A percentile compares a stretch with the other conserved stretches of the same genome.
phyloP scores from a whole-genome alignment of 2,329 filamentous ascomycete genomes.

The Tolypocladium capitatum region DNA sequence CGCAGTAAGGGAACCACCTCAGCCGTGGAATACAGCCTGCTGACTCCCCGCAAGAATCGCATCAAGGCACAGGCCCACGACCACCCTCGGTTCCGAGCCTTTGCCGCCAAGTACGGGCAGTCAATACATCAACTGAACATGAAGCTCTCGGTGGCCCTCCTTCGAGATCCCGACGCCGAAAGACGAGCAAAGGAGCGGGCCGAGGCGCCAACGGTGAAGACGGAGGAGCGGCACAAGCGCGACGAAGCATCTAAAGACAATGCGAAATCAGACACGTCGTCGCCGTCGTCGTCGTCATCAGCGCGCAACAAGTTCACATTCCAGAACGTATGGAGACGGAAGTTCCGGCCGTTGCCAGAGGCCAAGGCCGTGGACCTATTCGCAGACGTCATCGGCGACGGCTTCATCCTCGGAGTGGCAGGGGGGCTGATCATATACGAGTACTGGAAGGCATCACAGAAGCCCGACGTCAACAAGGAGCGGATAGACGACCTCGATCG shows the following conservation, averaged over 20 bases:
- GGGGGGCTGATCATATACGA: conserved; percentile 46
- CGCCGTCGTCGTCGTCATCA: conserved; percentile 4
- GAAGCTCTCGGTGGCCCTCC: conserved; percentile 44
- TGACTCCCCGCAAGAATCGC: conserved; percentile 35
- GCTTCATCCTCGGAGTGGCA: conserved; percentile 49
- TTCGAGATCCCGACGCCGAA: conserved; percentile 45
- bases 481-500: conserved; percentile 36
- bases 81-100: conserved; percentile 44
- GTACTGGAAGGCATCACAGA: conserved; percentile 43
- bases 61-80: conserved; percentile 55
- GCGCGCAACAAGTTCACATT: conserved; percentile 17
- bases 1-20: conserved; percentile 35
- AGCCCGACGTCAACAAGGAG: conserved; percentile 45
- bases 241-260: conserved; percentile 35
- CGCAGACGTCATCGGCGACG: conserved; percentile 50
- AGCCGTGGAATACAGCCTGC: background rate
- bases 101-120: conserved; percentile 50
- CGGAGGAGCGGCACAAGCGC: conserved; percentile 43
- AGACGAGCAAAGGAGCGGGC: conserved; percentile 47
- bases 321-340: conserved; percentile 46
- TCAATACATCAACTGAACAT: conserved; percentile 55
- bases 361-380: conserved; percentile 53
- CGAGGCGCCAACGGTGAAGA: conserved; percentile 51
- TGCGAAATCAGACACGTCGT: conserved; percentile 17
- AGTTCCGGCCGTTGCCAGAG: conserved; percentile 50